Evolutionary conservation across 1,284 basidiomycete species (phyloP), one percentile per base, ranked within the genome.

Genomic region (Trametes polyzona): DNA sequence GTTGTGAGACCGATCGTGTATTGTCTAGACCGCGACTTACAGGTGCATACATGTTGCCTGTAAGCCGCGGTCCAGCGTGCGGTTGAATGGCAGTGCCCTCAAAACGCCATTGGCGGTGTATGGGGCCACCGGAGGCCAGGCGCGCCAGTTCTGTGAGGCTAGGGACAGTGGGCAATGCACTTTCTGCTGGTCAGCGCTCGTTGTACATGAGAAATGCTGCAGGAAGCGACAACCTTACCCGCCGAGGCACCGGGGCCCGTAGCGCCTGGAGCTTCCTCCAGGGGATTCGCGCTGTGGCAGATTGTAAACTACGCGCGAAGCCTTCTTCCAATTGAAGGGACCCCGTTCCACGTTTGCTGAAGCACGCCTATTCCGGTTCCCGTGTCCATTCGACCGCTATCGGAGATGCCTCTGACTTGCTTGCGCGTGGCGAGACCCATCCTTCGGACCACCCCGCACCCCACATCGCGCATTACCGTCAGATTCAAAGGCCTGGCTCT

Each of bases 11-110:
- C 11, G 5, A 9, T n/a, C 2, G 2, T 1, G 11, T 21, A 40
- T 11, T n/a, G 36, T 3, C 24, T 29, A 4, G 52, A 6, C 14
- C 29, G 23, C 27, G 52, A 19, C 23, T 41, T 26, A 29, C 42
- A 39, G 14, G 42, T 43, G 42, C 42, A 52, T 52, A 47, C 23
- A 39, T 46, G 51, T 36, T 17, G 19, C 19, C 16, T 21, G 42
- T 32, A 10, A 40, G 47, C 12, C 26, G 37, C 29, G 27, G 26
- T 29, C n/a, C 30, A 10, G 26, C 32, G 10, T n/a, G n/a, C n/a
- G n/a, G n/a, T n/a, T n/a, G n/a, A n/a, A 46, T 27, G 19, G 29
- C 46, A n/a, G 8, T 36, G 1, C 4, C 17, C 30, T n/a, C n/a
- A 19, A 11, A n/a, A 32, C 14, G 27, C 9, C 7, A 30, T 14